A percentile compares a stretch with the other conserved stretches of the same genome.
phyloP scores from a whole-genome alignment of 805 yeast species.

The Debaryomyces castellii region DNA sequence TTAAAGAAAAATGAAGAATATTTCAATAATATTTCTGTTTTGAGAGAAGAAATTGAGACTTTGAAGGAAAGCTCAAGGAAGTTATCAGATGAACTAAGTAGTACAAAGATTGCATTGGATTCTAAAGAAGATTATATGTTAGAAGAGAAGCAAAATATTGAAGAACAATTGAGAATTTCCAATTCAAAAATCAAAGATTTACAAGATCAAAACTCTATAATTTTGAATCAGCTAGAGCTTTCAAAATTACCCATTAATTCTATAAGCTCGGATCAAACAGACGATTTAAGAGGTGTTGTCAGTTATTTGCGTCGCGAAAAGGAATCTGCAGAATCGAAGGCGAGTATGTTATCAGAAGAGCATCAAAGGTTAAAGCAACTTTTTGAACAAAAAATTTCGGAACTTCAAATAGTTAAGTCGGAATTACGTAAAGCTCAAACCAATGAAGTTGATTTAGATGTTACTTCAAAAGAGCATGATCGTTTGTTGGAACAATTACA shows the following conservation, averaged over 20 bases:
- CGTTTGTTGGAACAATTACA: slow-evolving; percentile 53
- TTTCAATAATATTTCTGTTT: slow-evolving; percentile 26
- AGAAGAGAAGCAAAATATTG: slow-evolving; percentile 21
- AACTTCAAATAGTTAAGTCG: slow-evolving; percentile 50
- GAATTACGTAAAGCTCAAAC: slow-evolving; percentile 39
- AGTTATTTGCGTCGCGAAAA: slow-evolving; percentile 69
- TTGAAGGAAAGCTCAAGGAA: slow-evolving; percentile 12
- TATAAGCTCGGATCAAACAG: slow-evolving; percentile 11
- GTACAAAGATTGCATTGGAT: slow-evolving; percentile 10
- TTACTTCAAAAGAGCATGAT: slow-evolving; percentile 41
- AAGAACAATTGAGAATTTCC: slow-evolving; percentile 39
- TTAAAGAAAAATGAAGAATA: slow-evolving; percentile 55
- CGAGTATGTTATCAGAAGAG: slow-evolving; percentile 43
- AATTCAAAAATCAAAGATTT: slow-evolving; percentile 53
- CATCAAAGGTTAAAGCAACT: slow-evolving; percentile 51
- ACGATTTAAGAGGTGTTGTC: slow-evolving; percentile 49
- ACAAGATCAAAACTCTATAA: slow-evolving; percentile 63
- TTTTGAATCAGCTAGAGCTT: slow-evolving; percentile 66
- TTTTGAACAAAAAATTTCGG: slow-evolving; percentile 45
- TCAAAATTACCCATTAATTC: slow-evolving; percentile 9
- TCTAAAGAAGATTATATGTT: slow-evolving; percentile 17
- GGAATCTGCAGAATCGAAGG: slow-evolving; percentile 64
- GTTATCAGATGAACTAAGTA: slow-evolving; percentile 11
- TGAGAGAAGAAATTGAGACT: slow-evolving; percentile 16
- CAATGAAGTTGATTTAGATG: slow-evolving; percentile 20